Evolutionary conservation across 2,329 filamentous ascomycete genomes (phyloP).

Genomic region (Metarhizium album): DNA sequence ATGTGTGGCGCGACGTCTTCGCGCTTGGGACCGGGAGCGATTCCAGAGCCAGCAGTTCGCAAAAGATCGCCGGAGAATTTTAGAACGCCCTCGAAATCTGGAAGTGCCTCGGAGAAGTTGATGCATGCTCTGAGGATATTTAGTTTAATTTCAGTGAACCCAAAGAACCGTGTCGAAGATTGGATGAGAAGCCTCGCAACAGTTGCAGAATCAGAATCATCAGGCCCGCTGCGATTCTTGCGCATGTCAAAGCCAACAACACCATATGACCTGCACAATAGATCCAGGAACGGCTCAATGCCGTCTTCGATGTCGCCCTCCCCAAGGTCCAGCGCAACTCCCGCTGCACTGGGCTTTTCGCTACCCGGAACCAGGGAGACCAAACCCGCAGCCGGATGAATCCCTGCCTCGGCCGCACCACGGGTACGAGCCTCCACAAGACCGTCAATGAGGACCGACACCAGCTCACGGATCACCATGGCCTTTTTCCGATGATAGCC

Average conservation of each 20-base stretch:
- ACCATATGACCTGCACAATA: conserved; percentile 53
- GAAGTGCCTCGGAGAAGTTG: conserved; percentile 85
- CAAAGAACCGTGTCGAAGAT: conserved; percentile 53
- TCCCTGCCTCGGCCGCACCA: conserved; percentile 89
- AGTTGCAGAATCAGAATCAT: conserved; percentile 40
- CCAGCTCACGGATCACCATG: conserved; percentile 75
- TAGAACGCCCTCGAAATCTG: conserved; percentile 84
- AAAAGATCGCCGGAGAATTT: conserved; percentile 77
- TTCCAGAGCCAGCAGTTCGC: conserved; percentile 68
- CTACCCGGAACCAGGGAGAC: conserved; percentile 54
- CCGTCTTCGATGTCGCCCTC: conserved; percentile 56
- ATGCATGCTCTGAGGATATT: conserved; percentile 84
- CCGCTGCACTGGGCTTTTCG: conserved; percentile 37
- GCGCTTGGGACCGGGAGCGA: conserved; percentile 59
- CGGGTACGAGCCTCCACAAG: conserved; percentile 85
- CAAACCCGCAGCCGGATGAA: conserved; percentile 84
- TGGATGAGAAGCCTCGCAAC: conserved; percentile 50
- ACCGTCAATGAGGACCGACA: conserved; percentile 72
- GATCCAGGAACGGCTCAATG: conserved; percentile 50
- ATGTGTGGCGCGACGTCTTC: conserved; percentile 63
- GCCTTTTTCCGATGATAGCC: conserved; percentile 83
- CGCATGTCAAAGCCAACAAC: conserved; percentile 41
- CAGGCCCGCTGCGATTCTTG: conserved; percentile 16
- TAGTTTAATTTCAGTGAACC: conserved; percentile 69
- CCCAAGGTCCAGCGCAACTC: conserved; percentile 45